phyloP scores from a whole-genome alignment of 768 basidiomycete species.

The Infundibulicybe gibba region DNA sequence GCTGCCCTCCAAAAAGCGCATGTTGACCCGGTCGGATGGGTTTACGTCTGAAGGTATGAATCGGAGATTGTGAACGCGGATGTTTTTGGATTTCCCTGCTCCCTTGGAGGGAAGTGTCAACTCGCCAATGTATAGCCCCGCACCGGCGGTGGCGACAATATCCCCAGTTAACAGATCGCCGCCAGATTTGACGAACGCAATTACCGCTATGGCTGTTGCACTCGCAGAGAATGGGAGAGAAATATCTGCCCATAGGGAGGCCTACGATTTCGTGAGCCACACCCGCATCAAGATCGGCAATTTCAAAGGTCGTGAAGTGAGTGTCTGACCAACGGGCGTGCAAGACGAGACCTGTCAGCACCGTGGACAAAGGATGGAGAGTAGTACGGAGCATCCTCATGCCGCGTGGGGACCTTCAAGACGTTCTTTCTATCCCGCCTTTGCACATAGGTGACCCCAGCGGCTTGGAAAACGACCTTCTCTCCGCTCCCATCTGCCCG shows the following conservation, averaged over 20 bases:
- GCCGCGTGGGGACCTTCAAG: constrained; percentile 42
- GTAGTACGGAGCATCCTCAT: constrained; percentile 51
- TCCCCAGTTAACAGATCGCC: constrained; percentile 60
- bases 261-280: constrained; percentile 47
- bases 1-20: constrained; percentile 54
- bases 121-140: constrained; percentile 64
- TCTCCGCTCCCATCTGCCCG: constrained; percentile 50
- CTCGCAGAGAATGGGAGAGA: constrained; percentile 52
- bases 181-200: constrained; percentile 63
- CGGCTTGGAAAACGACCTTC: constrained; percentile 63
- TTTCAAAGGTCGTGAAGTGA: constrained; percentile 60
- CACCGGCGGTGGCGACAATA: constrained; percentile 58
- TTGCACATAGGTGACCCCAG: constrained; percentile 55
- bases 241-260: constrained; percentile 63
- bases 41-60: constrained; percentile 52
- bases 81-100: constrained; percentile 16
- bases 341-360: constrained; percentile 44
- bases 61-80: constrained; percentile 43
- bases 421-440: constrained; percentile 27
- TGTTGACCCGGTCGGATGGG: constrained; percentile 36
- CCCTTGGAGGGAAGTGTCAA: constrained; percentile 41
- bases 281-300: constrained; percentile 47
- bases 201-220: constrained; percentile 37
- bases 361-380: constrained; percentile 65
- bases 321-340: constrained; percentile 70